A percentile compares a stretch with the other conserved stretches of the same genome.
Evolutionary conservation across 2,329 filamentous ascomycete species (phyloP).

Genomic region (Penicillium sp.): DNA sequence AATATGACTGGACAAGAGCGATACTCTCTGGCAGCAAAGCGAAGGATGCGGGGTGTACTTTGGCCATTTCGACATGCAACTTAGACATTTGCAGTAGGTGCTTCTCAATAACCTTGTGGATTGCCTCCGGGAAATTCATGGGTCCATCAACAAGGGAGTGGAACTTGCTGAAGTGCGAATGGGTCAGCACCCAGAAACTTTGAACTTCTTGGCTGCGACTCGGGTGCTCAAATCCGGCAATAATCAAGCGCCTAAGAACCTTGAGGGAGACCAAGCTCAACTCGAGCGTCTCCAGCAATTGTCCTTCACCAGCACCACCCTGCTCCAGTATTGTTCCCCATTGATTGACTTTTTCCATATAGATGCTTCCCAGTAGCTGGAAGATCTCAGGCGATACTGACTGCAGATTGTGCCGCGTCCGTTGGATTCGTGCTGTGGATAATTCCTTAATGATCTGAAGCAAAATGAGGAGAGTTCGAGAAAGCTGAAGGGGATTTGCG

Average conservation of each 20-base stretch:
- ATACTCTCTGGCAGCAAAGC: slow-evolving; percentile 75
- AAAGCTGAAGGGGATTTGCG: slow-evolving; percentile 62
- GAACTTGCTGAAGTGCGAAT: slow-evolving; percentile 73
- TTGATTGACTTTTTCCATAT: slow-evolving; percentile 65
- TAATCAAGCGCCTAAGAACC: slow-evolving; percentile 70
- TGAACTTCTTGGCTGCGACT: slow-evolving; percentile 72
- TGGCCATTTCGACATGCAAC: slow-evolving; percentile 81
- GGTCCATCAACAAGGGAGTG: slow-evolving; percentile 60
- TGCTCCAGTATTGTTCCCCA: slow-evolving; percentile 64
- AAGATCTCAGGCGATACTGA: slow-evolving; percentile 77
- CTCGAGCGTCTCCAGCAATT: slow-evolving; percentile 62
- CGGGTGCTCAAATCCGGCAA: slow-evolving; percentile 79
- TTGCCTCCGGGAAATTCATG: slow-evolving; percentile 51
- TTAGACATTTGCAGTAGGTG: slow-evolving; percentile 89
- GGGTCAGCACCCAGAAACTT: slow-evolving; percentile 75
- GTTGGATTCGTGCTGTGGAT: slow-evolving; percentile 70
- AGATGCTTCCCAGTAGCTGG: slow-evolving; percentile 73
- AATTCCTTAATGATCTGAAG: slow-evolving; percentile 89
- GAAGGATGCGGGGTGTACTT: slow-evolving; percentile 75
- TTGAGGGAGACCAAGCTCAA: slow-evolving; percentile 78
- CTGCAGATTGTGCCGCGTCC: slow-evolving; percentile 72
- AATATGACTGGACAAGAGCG: slow-evolving; percentile 75
- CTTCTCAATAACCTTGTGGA: slow-evolving; percentile 68
- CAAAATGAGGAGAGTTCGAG: slow-evolving; percentile 70
- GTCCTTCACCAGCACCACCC: slow-evolving; percentile 56